Base-by-base conservation (phyloP, 2,329 filamentous ascomycete genomes). In the Botryotinia convoluta region DNA sequence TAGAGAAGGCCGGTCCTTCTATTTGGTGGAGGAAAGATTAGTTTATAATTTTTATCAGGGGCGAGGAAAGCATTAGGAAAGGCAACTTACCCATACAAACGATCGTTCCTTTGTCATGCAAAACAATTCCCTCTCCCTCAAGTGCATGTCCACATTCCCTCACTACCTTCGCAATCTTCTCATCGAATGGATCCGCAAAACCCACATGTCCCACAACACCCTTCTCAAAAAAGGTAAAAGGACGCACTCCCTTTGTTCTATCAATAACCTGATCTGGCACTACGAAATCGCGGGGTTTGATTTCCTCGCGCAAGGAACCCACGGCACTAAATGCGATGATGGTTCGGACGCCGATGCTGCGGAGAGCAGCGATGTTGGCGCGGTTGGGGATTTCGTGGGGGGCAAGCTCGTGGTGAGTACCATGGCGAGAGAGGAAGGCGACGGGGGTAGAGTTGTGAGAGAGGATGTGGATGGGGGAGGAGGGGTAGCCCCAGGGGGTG, bases 1-100 rank as follows among this genome's bases (percentile, higher is more conserved):
- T 98, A 75, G 92, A 96, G 87, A 99, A 99, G 80, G 97, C 94
- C 32, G 96, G 96, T n/a, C 96, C 96, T 88, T 99, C 96, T 62
- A 57, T 45, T 73, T 37, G 37, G 3, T 5, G 32, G 68, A 39
- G 44, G n/a, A 42, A 20, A 7, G 37, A 3, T 70, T 45, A 44
- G 39, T 60, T 12, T 35, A 16, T 29, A 2, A 18, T 35, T 29
- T 18, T 1, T 51, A 10, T 6, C 0, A 42, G 6, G 6, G 14
- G 35, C 7, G 10, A 8, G 3, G n/a, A 39, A 45, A 59, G 37
- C 0, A 18, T 26, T 35, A n/a, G 59, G 51, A 51, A 60, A 29
- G 6, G n/a, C 12, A 29, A 32, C n/a, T 29, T 57, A 93, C 92
- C 92, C 92, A 99, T 99, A 85, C 95, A 97, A 79, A 99, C 87